phyloP scores from a whole-genome alignment of 805 yeast species.

The Wickerhamiella cacticola region DNA sequence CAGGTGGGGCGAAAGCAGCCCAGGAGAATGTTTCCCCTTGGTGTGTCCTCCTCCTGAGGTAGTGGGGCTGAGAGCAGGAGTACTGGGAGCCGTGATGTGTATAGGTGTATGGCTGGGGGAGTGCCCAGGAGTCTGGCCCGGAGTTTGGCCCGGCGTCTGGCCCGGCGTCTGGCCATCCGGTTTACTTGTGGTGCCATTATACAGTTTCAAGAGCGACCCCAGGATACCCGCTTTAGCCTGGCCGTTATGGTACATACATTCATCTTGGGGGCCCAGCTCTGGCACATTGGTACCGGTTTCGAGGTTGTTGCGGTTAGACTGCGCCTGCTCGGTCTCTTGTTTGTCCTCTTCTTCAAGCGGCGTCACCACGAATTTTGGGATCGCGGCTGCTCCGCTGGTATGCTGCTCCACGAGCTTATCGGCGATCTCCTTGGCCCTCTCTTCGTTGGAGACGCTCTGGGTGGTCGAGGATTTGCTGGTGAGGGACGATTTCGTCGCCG shows the following conservation, averaged over 20 bases:
- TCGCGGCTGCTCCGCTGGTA: neutral
- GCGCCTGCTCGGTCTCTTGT: neutral
- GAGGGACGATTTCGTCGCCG: neutral
- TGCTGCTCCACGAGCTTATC: conserved; percentile 9
- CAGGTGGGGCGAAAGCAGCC: conserved; percentile 2
- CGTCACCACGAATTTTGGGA: neutral
- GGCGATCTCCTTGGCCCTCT: conserved; percentile 3
- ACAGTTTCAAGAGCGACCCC: conserved; percentile 8
- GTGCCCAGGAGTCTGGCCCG: neutral
- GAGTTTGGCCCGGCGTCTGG: neutral
- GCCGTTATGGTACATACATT: neutral
- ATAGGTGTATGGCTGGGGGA: conserved; percentile 3
- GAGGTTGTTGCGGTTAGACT: neutral
- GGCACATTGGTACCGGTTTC: conserved; percentile 5
- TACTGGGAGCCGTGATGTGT: too few species aligned
- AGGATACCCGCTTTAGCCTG: conserved; percentile 6
- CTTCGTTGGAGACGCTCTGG: conserved; percentile 1
- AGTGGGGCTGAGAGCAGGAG: neutral
- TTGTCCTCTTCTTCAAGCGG: neutral
- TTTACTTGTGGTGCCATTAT: neutral
- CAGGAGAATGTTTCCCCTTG: neutral
- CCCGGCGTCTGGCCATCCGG: neutral
- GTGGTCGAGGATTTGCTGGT: neutral
- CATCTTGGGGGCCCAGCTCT: neutral
- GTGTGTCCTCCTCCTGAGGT: neutral